Base-by-base conservation (phyloP, 2,329 filamentous ascomycete genomes). In the Teratosphaeria viscida region DNA sequence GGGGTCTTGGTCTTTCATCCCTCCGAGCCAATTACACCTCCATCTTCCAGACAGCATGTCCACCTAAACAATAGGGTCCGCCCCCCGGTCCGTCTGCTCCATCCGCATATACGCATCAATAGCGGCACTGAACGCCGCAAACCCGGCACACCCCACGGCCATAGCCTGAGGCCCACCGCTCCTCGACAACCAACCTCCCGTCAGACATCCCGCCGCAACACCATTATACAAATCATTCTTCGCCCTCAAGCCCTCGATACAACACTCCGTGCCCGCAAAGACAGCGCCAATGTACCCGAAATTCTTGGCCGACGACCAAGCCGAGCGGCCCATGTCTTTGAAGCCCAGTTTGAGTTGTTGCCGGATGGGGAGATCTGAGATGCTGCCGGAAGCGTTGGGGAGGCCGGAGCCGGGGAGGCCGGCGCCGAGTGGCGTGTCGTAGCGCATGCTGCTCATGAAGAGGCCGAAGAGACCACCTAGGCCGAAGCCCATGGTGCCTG, bases 371-470 rank as follows among this genome's bases (percentile, higher is more conserved):
- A 99, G 84, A 64, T 82, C 77, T 61, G 81, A 74, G 65, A 85
- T 77, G 23, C 65, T 65, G 61, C 79, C 78, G 59, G 76, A 75
- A n/a, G 79, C 75, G 69, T 81, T 76, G 67, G 70, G 65, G 3
- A 49, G 16, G 43, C 43, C 43, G n/a, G 43, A 49, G 23, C 55
- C 55, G 14, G 55, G 55, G 71, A 75, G 56, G 64, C 77, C 76
- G 55, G 79, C 74, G 43, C 80, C 87, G 76, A 91, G 87, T 61
- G 92, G 89, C 0, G 92, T 96, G 73, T 99, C 94, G 82, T 99
- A 99, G 76, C 90, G 88, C 94, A 99, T 99, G 29, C 89, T 94
- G 61, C 92, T 90, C 92, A 97, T 99, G 80, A 99, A 99, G 69
- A 97, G 82, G 67, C 94, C 94, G 68, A 99, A 99, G 52, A 95